These are phyloP conservation scores for Leishmania amazonensis DNA, from an alignment of 208 protist species.

Conservation along the genomic window DNA sequence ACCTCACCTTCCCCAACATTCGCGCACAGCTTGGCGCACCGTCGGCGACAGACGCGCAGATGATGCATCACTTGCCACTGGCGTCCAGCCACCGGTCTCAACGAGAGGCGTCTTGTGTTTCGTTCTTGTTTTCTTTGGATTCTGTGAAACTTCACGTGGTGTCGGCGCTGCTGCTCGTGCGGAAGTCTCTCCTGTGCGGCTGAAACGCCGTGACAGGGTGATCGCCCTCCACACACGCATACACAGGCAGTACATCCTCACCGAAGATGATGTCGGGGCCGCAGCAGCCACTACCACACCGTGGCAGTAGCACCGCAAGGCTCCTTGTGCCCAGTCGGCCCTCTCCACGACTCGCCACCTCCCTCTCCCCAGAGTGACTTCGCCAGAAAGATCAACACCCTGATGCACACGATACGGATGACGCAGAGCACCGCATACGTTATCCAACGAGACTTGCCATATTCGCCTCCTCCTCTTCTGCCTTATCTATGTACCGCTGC, in stretches of 20 bases:
- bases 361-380: constrained; percentile 26
- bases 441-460: constrained; percentile 52
- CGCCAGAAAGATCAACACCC: constrained; percentile 56
- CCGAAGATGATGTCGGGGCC: too few relatives aligned
- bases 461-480: constrained; percentile 47
- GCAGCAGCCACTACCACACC: too few relatives aligned
- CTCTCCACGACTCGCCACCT: background rate
- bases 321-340: background rate
- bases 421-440: constrained; percentile 53
- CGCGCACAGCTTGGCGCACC: background rate
- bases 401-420: constrained; percentile 50
- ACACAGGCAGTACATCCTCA: background rate
- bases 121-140: background rate
- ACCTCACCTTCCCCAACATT: background rate
- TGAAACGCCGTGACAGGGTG: background rate
- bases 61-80: background rate
- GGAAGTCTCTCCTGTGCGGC: background rate
- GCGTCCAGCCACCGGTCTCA: background rate
- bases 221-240: background rate
- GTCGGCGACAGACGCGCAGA: background rate
- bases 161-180: background rate
- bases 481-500: constrained; percentile 38
- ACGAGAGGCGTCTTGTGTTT: background rate
- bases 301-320: too few relatives aligned
- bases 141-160: background rate